phyloP scores from a whole-genome alignment of 148 eudicot genomes.

The Pouteria glomerata region DNA sequence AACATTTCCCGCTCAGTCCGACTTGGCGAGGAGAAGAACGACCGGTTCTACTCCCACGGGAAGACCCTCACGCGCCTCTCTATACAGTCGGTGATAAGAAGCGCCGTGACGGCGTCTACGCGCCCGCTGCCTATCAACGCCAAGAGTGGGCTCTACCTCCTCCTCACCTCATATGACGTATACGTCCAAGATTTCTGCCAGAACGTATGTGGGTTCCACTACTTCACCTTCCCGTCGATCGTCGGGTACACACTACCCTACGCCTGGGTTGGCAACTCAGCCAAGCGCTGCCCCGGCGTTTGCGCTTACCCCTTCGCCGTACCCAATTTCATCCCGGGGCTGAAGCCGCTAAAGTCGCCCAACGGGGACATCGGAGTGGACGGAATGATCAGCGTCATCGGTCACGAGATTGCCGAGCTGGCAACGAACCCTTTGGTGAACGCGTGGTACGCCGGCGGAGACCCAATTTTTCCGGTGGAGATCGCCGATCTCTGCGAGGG shows the following conservation, averaged over 20 bases:
- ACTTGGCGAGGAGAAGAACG: slow-evolving; percentile 61
- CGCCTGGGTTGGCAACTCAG: slow-evolving; percentile 98
- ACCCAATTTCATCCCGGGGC: slow-evolving; percentile 63
- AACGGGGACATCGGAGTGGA: slow-evolving; percentile 75
- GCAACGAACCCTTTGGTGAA: slow-evolving; percentile 77
- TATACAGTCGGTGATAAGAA: slow-evolving; percentile 66
- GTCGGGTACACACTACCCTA: slow-evolving; percentile 84
- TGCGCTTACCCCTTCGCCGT: slow-evolving; percentile 88
- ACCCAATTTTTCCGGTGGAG: slow-evolving; percentile 80
- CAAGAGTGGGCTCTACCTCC: slow-evolving; percentile 61
- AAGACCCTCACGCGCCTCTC: slow-evolving; percentile 65
- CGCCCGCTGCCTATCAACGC: slow-evolving; percentile 66
- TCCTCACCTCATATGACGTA: slow-evolving; percentile 73
- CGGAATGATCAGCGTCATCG: slow-evolving; percentile 90
- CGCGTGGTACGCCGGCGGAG: slow-evolving; percentile 93
- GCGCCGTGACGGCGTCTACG: slow-evolving; percentile 58
- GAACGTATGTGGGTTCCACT: slow-evolving; percentile 85
- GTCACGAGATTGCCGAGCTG: slow-evolving; percentile 78
- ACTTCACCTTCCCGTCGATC: slow-evolving; percentile 81
- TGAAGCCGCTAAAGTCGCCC: slow-evolving; percentile 57
- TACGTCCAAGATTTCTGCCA: slow-evolving; percentile 75
- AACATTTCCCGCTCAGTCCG: slow-evolving; percentile 56
- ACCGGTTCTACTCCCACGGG: slow-evolving; percentile 84
- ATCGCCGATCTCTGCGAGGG: slow-evolving; percentile 95
- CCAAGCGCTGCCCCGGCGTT: slow-evolving; percentile 59